A percentile compares a stretch with the other conserved stretches of the same genome.
phyloP scores from a whole-genome alignment of 352 stramenopile genomes.

The Sclerospora graminicola region DNA sequence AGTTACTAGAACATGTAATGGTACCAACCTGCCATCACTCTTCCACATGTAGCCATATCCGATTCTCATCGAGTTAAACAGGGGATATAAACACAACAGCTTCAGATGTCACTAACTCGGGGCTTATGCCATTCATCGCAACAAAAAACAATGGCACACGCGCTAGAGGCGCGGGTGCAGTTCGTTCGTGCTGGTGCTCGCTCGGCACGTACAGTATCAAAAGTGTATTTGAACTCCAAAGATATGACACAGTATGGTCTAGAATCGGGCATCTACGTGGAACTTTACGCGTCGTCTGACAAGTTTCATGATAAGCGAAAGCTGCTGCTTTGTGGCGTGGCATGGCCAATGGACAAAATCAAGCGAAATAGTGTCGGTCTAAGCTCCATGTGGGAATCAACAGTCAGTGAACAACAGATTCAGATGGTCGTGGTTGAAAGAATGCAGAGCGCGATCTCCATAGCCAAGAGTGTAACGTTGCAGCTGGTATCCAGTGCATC shows the following conservation, averaged over 20 bases:
- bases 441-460: conserved; percentile 6
- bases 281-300: conserved; percentile 11
- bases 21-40: not conserved
- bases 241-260: conserved; percentile 37
- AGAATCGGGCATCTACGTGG: conserved; percentile 29
- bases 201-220: conserved; percentile 44
- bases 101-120: not conserved
- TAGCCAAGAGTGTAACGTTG: conserved; percentile 23
- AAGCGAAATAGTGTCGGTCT: conserved; percentile 49
- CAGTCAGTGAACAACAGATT: conserved; percentile 14
- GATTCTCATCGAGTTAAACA: conserved; percentile 2
- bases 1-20: not conserved
- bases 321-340: conserved; percentile 51
- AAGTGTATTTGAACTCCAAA: conserved; percentile 52
- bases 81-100: conserved; percentile 4
- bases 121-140: too few relatives aligned
- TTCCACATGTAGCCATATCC: not conserved
- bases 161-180: conserved; percentile 34
- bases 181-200: conserved; percentile 49
- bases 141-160: not conserved
- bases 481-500: conserved; percentile 28
- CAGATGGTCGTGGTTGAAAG: conserved; percentile 20
- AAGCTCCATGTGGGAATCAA: conserved; percentile 62
- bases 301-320: not conserved
- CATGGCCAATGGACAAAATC: conserved; percentile 67